Evolutionary conservation across 345 rosid genomes (phyloP).

Genomic region (Odontarrhena argentea): DNA sequence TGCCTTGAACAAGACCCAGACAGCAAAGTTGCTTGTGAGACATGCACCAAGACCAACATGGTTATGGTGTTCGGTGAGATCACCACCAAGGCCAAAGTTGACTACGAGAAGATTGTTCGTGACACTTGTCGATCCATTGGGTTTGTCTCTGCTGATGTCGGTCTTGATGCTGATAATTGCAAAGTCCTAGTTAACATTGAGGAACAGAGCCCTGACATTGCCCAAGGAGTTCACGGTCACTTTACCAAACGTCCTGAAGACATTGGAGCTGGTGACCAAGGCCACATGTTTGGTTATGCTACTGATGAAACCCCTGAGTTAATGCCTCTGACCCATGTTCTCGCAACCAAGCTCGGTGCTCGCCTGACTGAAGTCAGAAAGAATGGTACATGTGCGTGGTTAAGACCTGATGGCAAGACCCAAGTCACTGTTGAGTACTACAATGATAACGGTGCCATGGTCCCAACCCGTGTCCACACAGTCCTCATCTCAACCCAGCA

Average conservation of each 20-base stretch:
- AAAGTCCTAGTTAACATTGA: conserved; percentile 44
- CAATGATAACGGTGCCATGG: conserved; percentile 44
- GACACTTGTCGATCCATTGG: conserved; percentile 43
- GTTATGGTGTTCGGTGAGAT: conserved; percentile 44
- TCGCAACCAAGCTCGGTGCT: conserved; percentile 42
- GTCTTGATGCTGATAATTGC: conserved; percentile 42
- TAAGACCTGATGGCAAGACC: conserved; percentile 41
- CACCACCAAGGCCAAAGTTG: conserved; percentile 40
- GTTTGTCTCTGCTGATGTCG: conserved; percentile 39
- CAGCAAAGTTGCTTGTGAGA: conserved; percentile 45
- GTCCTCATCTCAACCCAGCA: conserved; percentile 41
- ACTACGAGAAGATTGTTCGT: conserved; percentile 43
- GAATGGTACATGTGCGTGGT: conserved; percentile 42
- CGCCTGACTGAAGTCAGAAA: conserved; percentile 39
- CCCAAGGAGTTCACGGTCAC: conserved; percentile 43
- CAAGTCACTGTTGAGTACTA: conserved; percentile 44
- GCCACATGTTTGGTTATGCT: conserved; percentile 43
- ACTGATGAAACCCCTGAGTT: conserved; percentile 46
- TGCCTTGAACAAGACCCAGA: conserved; percentile 43
- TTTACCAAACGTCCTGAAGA: conserved; percentile 43
- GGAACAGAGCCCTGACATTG: conserved; percentile 70
- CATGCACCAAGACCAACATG: conserved; percentile 42
- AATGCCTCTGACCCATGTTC: conserved; percentile 41
- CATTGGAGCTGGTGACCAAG: conserved; percentile 44
- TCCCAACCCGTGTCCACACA: conserved; percentile 41